Percentiles rank a stretch among this genome's conserved stretches.
Conservation (phyloP, 106 monocot species). For the Amphibolis antarctica region DNA sequence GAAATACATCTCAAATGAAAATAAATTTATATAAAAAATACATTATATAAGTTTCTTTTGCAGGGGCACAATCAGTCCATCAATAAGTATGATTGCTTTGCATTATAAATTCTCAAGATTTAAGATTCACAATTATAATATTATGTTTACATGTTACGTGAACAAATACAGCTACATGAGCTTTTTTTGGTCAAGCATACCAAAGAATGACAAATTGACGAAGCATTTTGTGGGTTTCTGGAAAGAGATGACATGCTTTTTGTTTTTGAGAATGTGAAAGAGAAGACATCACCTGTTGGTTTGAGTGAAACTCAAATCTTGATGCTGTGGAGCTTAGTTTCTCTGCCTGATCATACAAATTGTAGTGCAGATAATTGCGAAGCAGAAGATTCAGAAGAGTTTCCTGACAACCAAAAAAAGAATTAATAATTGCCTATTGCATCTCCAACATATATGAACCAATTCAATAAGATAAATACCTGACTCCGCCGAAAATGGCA, state of each 20-base stretch:
- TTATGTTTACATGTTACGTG: too few species aligned
- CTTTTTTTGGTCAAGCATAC: too few species aligned
- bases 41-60: background rate
- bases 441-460: background rate
- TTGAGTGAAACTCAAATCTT: slow-evolving; percentile 89
- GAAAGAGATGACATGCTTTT: too few species aligned
- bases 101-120: too few species aligned
- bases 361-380: slow-evolving; percentile 99
- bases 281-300: slow-evolving; percentile 50
- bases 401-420: slow-evolving; percentile 52
- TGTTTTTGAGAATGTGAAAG: background rate
- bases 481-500: slow-evolving; percentile 87
- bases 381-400: slow-evolving; percentile 95
- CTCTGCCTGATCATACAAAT: slow-evolving; percentile 95
- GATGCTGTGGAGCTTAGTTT: slow-evolving; percentile 96
- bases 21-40: too few species aligned
- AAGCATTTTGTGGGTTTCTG: too few species aligned
- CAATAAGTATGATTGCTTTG: too few species aligned
- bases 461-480: slow-evolving; percentile 31
- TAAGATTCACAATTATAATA: too few species aligned
- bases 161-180: too few species aligned
- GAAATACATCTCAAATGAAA: too few species aligned
- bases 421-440: background rate
- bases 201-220: too few species aligned
- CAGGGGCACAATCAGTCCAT: background rate